Evolutionary conservation across 805 yeast species (phyloP), one percentile per base, ranked within the genome.

Genomic region (Yarrowia phangngaensis): DNA sequence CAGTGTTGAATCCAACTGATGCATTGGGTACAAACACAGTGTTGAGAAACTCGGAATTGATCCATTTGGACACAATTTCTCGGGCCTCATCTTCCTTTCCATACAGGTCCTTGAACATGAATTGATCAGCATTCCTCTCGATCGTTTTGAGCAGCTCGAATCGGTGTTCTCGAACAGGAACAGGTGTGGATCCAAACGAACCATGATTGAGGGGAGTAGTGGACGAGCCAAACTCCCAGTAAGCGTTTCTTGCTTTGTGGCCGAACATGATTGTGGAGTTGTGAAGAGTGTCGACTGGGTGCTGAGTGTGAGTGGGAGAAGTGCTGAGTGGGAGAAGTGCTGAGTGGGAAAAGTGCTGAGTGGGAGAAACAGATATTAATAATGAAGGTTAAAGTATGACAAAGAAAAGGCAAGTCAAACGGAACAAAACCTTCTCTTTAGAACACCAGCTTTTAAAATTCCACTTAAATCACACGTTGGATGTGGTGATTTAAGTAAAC

Each of bases 181-280:
- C 65, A 0, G 87, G 83, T 1, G 74, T 67, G 1, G 72, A 64
- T 1, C 87, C 88, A 56, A 63, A 82, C 1, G 84, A 74, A 4
- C 87, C 87, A 58, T 80, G 80, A 61, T 82, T 82, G 33, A 80
- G 71, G 9, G 76, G 74, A 3, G 61, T 60, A 7, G 68, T 67
- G 2, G 61, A 68, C 1, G 66, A 56, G 20, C 64, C 72, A 8
- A 78, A 65, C 0, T 67, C 57, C 59, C 77, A 82, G 58, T 76
- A 67, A 51, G 70, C 63, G 24, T 33, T 20, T 6, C 40, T 20
- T 12, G 29, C 15, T 6, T 20, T n/a, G 13, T 35, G 33, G 40
- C 48, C 40, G 16, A 36, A 36, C 48, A 41, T 41, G 27, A 9
- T 9, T 24, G 9, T 20, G 35, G 9, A 11, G 4, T 8, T 15